These are phyloP conservation scores for Suhomyces canberraensis DNA, from an alignment of 805 yeast genomes.

Conservation along the genomic window DNA sequence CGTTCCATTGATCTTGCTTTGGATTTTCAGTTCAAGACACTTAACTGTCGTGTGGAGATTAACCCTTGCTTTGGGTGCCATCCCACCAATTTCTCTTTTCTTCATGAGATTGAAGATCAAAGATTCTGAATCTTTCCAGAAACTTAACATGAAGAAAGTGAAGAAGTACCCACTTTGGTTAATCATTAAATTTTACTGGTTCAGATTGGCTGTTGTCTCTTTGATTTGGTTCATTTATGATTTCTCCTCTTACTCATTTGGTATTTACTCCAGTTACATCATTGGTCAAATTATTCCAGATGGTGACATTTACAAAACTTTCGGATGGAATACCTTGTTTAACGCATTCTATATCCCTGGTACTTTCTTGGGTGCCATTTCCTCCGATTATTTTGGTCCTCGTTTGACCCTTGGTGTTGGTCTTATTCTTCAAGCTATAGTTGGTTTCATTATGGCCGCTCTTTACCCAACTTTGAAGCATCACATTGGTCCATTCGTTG, in stretches of 20 bases:
- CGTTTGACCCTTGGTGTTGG: slow-evolving; percentile 73
- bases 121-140: slow-evolving; percentile 70
- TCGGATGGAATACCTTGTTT: slow-evolving; percentile 91
- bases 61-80: slow-evolving; percentile 84
- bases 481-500: slow-evolving; percentile 75
- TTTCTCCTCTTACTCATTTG: slow-evolving; percentile 83
- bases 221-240: slow-evolving; percentile 90
- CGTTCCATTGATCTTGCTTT: slow-evolving; percentile 79
- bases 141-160: slow-evolving; percentile 64
- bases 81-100: slow-evolving; percentile 78
- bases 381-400: slow-evolving; percentile 91
- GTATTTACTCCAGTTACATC: slow-evolving; percentile 76
- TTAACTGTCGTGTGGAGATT: slow-evolving; percentile 89
- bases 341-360: slow-evolving; percentile 91
- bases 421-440: slow-evolving; percentile 64
- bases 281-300: slow-evolving; percentile 55
- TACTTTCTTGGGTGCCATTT: slow-evolving; percentile 77
- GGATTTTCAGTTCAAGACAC: slow-evolving; percentile 73
- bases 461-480: slow-evolving; percentile 51
- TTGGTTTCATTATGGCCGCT: slow-evolving; percentile 85
- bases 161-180: slow-evolving; percentile 60
- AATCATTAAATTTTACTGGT: slow-evolving; percentile 79
- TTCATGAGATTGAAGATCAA: slow-evolving; percentile 71
- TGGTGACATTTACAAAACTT: slow-evolving; percentile 63
- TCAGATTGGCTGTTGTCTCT: slow-evolving; percentile 66